A percentile compares a stretch with the other conserved stretches of the same genome.
These are phyloP conservation scores for Naganishia sp. DNA, from an alignment of 1,284 basidiomycete genomes.

Conservation along the genomic window DNA sequence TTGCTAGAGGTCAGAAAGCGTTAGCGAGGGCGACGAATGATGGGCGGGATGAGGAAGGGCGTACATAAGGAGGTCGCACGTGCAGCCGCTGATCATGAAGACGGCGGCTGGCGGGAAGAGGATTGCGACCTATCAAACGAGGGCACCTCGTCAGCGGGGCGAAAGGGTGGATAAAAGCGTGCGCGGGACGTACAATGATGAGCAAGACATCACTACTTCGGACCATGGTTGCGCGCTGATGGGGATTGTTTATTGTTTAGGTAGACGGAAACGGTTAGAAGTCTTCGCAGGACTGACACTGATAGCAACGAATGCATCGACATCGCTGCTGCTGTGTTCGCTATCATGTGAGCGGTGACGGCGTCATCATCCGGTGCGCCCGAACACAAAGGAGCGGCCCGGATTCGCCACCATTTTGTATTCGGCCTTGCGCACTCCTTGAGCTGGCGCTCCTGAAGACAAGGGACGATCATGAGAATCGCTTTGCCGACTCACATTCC, in stretches of 20 bases:
- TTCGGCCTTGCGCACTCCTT: background rate
- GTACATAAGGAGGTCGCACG: constrained; percentile 71
- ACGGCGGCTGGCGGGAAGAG: constrained; percentile 62
- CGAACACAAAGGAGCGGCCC: background rate
- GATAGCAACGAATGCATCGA: too few species aligned
- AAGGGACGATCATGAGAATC: too few species aligned
- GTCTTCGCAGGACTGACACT: too few species aligned
- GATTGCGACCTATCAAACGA: constrained; percentile 65
- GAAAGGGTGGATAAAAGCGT: background rate
- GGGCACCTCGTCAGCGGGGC: background rate
- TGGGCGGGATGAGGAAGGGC: background rate
- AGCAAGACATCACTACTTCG: constrained; percentile 51
- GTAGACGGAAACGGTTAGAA: too few species aligned
- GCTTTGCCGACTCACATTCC: too few species aligned
- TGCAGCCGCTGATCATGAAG: constrained; percentile 72
- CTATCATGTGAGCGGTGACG: too few species aligned
- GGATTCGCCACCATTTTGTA: background rate
- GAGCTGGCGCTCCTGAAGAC: too few species aligned
- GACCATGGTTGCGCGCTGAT: constrained; percentile 40
- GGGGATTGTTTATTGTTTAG: too few species aligned
- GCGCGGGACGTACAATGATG: constrained; percentile 42
- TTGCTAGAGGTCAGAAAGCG: constrained; percentile 31
- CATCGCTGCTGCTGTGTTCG: too few species aligned
- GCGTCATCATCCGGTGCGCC: constrained; percentile 3
- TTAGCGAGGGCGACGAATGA: constrained; percentile 53